These are phyloP conservation scores for Naganishia vishniacii DNA, from an alignment of 768 basidiomycete genomes.

Conservation along the genomic window DNA sequence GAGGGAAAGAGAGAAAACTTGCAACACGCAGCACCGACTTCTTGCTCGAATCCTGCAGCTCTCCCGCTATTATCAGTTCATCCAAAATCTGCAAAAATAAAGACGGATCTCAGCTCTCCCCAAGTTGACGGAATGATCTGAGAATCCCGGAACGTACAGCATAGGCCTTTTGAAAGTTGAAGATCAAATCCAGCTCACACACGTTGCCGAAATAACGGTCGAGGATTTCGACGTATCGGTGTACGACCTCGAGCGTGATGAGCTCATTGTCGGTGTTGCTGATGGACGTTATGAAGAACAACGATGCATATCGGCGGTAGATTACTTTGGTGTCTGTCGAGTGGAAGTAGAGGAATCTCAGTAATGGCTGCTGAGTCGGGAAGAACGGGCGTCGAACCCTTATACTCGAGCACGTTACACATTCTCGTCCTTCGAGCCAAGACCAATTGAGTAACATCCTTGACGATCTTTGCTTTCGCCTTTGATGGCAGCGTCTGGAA, in stretches of 20 bases:
- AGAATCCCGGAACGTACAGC: slow-evolving; percentile 52
- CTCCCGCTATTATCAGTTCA: slow-evolving; percentile 87
- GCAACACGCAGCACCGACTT: slow-evolving; percentile 54
- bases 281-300: slow-evolving; percentile 91
- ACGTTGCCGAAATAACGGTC: slow-evolving; percentile 82
- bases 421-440: slow-evolving; percentile 77
- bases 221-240: slow-evolving; percentile 88
- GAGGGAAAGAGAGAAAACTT: slow-evolving; percentile 25
- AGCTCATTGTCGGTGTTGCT: slow-evolving; percentile 82
- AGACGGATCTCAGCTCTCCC: background rate
- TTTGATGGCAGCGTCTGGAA: slow-evolving; percentile 77
- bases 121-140: background rate
- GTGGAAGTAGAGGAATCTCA: too few species aligned
- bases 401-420: slow-evolving; percentile 97
- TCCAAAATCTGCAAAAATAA: slow-evolving; percentile 61
- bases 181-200: slow-evolving; percentile 85
- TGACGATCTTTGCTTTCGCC: slow-evolving; percentile 81
- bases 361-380: slow-evolving; percentile 55
- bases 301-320: slow-evolving; percentile 87
- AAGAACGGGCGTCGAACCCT: slow-evolving; percentile 55
- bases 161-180: slow-evolving; percentile 96
- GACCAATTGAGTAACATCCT: slow-evolving; percentile 90
- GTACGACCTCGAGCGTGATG: slow-evolving; percentile 82
- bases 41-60: slow-evolving; percentile 87
- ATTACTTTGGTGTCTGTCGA: slow-evolving; percentile 72